These are phyloP conservation scores for Pyrenochaeta sp. DNA, from an alignment of 2,329 filamentous ascomycete genomes.

Conservation along the genomic window DNA sequence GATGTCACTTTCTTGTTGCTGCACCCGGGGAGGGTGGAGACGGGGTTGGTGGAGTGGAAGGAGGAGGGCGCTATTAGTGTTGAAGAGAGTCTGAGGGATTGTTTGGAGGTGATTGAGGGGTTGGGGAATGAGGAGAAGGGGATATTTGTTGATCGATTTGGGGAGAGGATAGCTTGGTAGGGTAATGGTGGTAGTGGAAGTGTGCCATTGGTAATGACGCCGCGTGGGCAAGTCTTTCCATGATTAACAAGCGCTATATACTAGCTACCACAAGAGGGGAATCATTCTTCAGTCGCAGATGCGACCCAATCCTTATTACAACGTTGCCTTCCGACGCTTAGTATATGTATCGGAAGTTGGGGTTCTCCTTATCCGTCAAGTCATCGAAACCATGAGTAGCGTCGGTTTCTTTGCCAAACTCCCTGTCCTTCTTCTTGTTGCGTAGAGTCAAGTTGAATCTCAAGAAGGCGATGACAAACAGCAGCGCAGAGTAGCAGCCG, in stretches of 20 bases:
- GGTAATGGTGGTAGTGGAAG: background rate
- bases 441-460: slow-evolving; percentile 65
- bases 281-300: background rate
- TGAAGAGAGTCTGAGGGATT: slow-evolving; percentile 52
- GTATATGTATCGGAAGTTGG: slow-evolving; percentile 66
- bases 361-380: slow-evolving; percentile 69
- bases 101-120: slow-evolving; percentile 49
- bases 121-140: slow-evolving; percentile 47
- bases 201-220: background rate
- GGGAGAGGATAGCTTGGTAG: slow-evolving; percentile 54
- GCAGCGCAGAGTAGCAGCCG: slow-evolving; percentile 71
- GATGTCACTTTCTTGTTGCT: slow-evolving; percentile 53
- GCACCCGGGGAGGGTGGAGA: slow-evolving; percentile 59
- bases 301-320: background rate
- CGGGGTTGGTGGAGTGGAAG: slow-evolving; percentile 53
- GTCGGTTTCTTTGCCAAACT: slow-evolving; percentile 44
- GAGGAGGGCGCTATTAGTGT: slow-evolving; percentile 56
- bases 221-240: background rate
- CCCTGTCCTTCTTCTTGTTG: slow-evolving; percentile 66
- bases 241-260: background rate
- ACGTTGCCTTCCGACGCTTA: slow-evolving; percentile 11
- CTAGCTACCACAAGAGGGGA: background rate
- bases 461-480: slow-evolving; percentile 65
- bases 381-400: slow-evolving; percentile 66
- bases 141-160: slow-evolving; percentile 56